Percentiles rank a stretch among this genome's conserved stretches.
phyloP scores from a whole-genome alignment of 2,329 filamentous ascomycete species.

The Cladorrhinum sp. region DNA sequence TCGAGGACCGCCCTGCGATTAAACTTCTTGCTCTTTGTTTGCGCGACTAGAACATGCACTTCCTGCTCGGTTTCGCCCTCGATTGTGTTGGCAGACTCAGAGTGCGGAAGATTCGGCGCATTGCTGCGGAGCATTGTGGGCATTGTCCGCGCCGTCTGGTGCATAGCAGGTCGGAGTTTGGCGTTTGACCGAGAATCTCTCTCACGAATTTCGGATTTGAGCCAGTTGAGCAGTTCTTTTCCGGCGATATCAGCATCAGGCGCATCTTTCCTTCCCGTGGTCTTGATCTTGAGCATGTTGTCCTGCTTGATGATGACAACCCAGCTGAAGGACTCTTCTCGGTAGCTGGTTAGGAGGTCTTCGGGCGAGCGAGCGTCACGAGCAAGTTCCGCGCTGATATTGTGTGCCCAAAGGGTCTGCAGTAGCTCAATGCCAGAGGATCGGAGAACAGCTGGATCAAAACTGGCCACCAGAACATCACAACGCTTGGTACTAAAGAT shows the following conservation, averaged over 20 bases:
- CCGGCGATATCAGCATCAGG: conserved; percentile 72
- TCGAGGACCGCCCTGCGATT: conserved; percentile 86
- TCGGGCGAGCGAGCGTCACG: conserved; percentile 75
- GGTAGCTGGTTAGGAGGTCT: conserved; percentile 72
- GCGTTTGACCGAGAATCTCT: conserved; percentile 50
- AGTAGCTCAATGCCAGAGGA: conserved; percentile 75
- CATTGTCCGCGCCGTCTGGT: neutral
- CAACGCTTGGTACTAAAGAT: conserved; percentile 67
- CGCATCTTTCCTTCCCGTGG: conserved; percentile 70
- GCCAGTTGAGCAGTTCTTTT: conserved; percentile 71
- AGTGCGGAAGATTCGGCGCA: conserved; percentile 7
- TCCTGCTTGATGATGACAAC: conserved; percentile 83
- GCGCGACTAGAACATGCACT: conserved; percentile 79
- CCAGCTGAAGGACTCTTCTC: conserved; percentile 78
- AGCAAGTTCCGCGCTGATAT: conserved; percentile 85
- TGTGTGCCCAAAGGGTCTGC: conserved; percentile 74
- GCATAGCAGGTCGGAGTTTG: conserved; percentile 13
- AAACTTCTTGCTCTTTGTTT: conserved; percentile 85
- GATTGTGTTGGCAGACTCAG: conserved; percentile 13
- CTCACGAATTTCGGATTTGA: conserved; percentile 78
- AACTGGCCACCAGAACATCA: conserved; percentile 86
- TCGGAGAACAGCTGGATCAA: conserved; percentile 72
- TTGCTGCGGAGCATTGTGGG: conserved; percentile 11
- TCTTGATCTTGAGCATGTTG: conserved; percentile 75
- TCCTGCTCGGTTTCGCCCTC: conserved; percentile 52